These are phyloP conservation scores for Acacia concinna DNA, from an alignment of 331 rosid species.

Conservation along the genomic window DNA sequence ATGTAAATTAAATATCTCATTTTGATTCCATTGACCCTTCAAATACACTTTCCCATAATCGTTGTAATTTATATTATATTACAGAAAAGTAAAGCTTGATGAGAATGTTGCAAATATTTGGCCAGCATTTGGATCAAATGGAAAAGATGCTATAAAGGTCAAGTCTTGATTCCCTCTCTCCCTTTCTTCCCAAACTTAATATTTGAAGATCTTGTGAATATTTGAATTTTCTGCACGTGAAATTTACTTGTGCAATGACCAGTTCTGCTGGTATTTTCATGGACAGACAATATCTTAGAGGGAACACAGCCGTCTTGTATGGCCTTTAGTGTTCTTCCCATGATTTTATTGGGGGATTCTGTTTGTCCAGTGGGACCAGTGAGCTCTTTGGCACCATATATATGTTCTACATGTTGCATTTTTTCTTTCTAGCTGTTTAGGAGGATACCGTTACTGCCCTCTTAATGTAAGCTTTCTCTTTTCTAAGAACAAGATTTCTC, in stretches of 20 bases:
- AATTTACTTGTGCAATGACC: neutral
- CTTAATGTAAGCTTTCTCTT: neutral
- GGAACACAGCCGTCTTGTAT: neutral
- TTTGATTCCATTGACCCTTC: neutral
- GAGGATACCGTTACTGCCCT: neutral
- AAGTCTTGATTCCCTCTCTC: slow-evolving; percentile 27
- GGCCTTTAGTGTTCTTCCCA: neutral
- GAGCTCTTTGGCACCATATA: neutral
- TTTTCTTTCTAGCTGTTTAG: neutral
- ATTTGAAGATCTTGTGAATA: slow-evolving; percentile 37
- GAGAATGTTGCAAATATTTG: slow-evolving; percentile 81
- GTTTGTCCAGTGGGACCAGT: neutral
- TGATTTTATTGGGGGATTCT: neutral
- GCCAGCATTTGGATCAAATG: slow-evolving; percentile 87
- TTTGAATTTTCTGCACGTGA: slow-evolving; percentile 3
- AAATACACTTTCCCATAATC: neutral
- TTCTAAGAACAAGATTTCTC: neutral
- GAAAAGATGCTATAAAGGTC: slow-evolving; percentile 84
- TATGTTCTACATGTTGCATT: neutral
- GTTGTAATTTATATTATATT: slow-evolving; percentile 21
- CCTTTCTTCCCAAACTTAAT: slow-evolving; percentile 19
- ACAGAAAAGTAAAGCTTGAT: slow-evolving; percentile 79
- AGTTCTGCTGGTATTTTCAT: neutral
- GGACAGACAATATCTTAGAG: neutral
- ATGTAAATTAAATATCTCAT: slow-evolving; percentile 18